Base-by-base conservation (phyloP, 257 asterid genomes). In the Solanum tarapatanum region DNA sequence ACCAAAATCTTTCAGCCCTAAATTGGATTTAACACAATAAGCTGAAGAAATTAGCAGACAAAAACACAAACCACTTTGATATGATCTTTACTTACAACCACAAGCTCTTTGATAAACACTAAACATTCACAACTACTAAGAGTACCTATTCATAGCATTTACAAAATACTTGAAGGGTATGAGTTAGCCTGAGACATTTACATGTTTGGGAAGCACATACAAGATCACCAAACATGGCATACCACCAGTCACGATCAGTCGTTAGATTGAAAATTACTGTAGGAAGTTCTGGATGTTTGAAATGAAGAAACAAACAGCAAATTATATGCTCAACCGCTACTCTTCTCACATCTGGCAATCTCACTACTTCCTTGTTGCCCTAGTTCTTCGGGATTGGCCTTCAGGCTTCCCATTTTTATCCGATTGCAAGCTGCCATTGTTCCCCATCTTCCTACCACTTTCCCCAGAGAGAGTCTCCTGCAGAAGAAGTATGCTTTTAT, bases 391-490 rank as follows among this genome's bases (percentile, higher is more conserved):
- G 68, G 85, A 28, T 48, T 69, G 55, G 6, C 41, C 41, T n/a
- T 58, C 84, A 23, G 33, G 30, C 76, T 89, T 86, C 83, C 89
- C 90, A 28, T 87, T 89, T 26, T 32, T 69, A 90, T 90, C 92
- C 21, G 85, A 51, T 41, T 74, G 89, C 82, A 88, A 87, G 41
- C 69, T 79, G 33, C 87, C 90, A 86, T 83, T 91, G 80, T 89
- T 88, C 84, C 89, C 90, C 39, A 68, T 86, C n/a, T 86, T 91
- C 35, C 82, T 87, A 43, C 41, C 89, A 28, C 58, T 68, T 75
- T 85, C 87, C 70, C 12, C 87, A 68, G 90, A 33, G 76, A 36
- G 89, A 82, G 86, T 82, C 87, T 90, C 93, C 95, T 92, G 92
- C 90, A 91, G 24, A 76, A 90, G 24, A 76, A 48, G 84, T 86